Evolutionary conservation across 176 grass and related monocot genomes (phyloP).

Genomic region (Triticum timopheevii): DNA sequence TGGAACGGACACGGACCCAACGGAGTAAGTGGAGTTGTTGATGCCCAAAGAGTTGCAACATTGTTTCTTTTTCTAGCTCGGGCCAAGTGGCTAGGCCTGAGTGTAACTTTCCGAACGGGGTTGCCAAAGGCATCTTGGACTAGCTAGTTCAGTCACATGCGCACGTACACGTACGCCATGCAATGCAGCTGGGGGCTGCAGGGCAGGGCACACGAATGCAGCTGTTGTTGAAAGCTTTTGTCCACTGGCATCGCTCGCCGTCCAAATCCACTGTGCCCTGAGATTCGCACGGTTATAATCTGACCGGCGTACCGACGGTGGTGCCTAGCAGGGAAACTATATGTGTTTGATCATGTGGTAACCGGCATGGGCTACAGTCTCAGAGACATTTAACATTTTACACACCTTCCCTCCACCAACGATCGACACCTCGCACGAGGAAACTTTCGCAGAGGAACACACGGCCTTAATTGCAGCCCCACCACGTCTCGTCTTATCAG

Average conservation of each 20-base stretch:
- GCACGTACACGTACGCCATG: not conserved
- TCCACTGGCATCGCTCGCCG: not conserved
- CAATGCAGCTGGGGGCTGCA: not conserved
- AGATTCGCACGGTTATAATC: not conserved
- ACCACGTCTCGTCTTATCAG: not conserved
- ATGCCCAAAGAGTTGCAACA: constrained; percentile 26
- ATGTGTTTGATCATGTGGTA: too few relatives aligned
- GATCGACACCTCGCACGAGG: not conserved
- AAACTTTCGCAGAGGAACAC: not conserved
- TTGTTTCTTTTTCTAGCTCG: not conserved
- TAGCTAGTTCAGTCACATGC: not conserved
- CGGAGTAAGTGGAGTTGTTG: constrained; percentile 18
- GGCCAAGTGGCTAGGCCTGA: not conserved
- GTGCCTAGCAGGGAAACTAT: too few relatives aligned
- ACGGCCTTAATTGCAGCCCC: not conserved
- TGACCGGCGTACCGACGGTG: too few relatives aligned
- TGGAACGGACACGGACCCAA: not conserved
- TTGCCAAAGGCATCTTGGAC: not conserved
- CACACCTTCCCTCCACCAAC: not conserved
- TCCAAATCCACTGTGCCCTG: not conserved
- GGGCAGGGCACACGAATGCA: not conserved
- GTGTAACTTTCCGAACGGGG: constrained; percentile 8
- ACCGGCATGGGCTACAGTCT: too few relatives aligned
- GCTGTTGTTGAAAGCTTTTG: too few relatives aligned
- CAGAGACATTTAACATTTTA: too few relatives aligned